A percentile compares a stretch with the other conserved stretches of the same genome.
Conservation (phyloP, 2,329 filamentous ascomycete species). For the Cercospora berteroae region DNA sequence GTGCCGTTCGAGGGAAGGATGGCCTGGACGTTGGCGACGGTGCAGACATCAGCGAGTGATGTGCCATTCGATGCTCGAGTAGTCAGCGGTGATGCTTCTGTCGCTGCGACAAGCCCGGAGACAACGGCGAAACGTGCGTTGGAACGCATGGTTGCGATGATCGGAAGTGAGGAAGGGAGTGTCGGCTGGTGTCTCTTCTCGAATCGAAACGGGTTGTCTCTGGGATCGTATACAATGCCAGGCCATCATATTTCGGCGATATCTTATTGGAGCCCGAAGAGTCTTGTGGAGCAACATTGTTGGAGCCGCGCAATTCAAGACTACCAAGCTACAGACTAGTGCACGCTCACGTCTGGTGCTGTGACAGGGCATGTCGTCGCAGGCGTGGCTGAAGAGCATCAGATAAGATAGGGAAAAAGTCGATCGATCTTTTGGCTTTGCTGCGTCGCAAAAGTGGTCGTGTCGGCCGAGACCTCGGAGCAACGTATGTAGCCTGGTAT, state of each 20-base stretch:
- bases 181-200: neutral
- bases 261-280: neutral
- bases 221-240: neutral
- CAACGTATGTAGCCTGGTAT: neutral
- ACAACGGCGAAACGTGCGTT: neutral
- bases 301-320: neutral
- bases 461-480: neutral
- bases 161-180: neutral
- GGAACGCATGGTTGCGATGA: neutral
- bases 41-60: conserved; percentile 24
- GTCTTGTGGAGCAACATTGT: neutral
- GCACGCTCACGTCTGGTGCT: neutral
- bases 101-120: neutral
- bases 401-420: neutral
- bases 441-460: neutral
- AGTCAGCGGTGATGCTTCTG: neutral
- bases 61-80: conserved; percentile 7
- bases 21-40: conserved; percentile 20
- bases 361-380: neutral
- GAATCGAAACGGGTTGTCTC: neutral
- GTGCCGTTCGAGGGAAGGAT: conserved; percentile 22
- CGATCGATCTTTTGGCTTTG: neutral
- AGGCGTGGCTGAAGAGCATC: neutral
- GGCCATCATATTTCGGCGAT: neutral
- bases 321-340: neutral